These are phyloP conservation scores for Ampelocalamus luodianensis DNA, from an alignment of 176 grass and related monocot genomes.

Conservation along the genomic window DNA sequence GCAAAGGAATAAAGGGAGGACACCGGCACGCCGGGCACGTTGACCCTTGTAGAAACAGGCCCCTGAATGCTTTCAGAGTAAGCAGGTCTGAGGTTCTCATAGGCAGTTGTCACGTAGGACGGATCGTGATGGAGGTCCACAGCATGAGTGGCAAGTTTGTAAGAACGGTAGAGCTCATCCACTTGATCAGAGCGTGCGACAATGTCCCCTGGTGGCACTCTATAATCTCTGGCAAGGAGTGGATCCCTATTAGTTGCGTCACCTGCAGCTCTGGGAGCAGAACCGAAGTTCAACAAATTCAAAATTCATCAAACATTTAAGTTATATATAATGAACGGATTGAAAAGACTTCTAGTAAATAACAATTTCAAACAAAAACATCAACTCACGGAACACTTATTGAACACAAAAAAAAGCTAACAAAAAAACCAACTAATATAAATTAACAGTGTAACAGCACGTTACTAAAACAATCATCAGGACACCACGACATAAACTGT, in stretches of 20 bases:
- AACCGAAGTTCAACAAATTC: conserved; percentile 31
- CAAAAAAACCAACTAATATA: conserved; percentile 13
- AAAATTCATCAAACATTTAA: not conserved
- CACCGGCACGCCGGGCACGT: conserved; percentile 34
- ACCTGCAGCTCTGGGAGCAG: conserved; percentile 48
- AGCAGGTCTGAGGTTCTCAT: conserved; percentile 26
- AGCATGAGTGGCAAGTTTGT: conserved; percentile 37
- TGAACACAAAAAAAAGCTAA: not conserved
- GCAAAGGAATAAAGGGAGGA: conserved; percentile 60
- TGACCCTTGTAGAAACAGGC: conserved; percentile 35
- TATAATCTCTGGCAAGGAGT: conserved; percentile 46
- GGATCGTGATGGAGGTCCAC: conserved; percentile 28
- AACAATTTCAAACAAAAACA: conserved; percentile 24
- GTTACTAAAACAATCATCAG: conserved; percentile 10
- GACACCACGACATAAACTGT: not conserved
- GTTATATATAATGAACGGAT: not conserved
- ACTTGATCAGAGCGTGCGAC: conserved; percentile 25
- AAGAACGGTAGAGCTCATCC: conserved; percentile 58
- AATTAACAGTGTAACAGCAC: not conserved
- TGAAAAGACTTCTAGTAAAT: not conserved
- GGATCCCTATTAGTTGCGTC: conserved; percentile 31
- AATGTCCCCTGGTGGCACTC: conserved; percentile 30
- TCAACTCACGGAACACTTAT: not conserved
- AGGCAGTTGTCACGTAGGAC: conserved; percentile 7
- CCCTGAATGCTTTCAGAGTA: conserved; percentile 43